Evolutionary conservation across 805 yeast genomes (phyloP).

Genomic region (Monosporozyma yasuniensis): DNA sequence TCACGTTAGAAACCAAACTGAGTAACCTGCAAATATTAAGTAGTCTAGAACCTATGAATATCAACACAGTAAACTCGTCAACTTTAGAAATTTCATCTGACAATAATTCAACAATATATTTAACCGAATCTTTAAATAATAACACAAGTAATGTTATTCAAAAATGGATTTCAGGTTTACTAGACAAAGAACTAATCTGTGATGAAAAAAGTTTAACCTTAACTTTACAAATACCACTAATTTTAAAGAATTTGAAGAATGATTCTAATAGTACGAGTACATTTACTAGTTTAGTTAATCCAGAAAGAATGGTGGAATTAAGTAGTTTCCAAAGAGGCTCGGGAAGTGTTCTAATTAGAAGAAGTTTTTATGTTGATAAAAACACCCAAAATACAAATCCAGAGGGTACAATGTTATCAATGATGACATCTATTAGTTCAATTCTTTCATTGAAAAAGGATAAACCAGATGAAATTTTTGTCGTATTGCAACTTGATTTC

Average conservation of each 20-base stretch:
- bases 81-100: slow-evolving; percentile 12
- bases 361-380: slow-evolving; percentile 11
- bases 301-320: slow-evolving; percentile 14
- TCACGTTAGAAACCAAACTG: slow-evolving; percentile 7
- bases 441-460: slow-evolving; percentile 23
- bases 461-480: slow-evolving; percentile 19
- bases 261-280: slow-evolving; percentile 9
- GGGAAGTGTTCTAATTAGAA: slow-evolving; percentile 18
- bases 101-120: slow-evolving; percentile 7
- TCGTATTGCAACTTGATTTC: slow-evolving; percentile 25
- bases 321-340: slow-evolving; percentile 11
- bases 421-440: slow-evolving; percentile 24
- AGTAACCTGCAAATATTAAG: slow-evolving; percentile 10
- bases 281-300: slow-evolving; percentile 14
- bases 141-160: slow-evolving; percentile 28
- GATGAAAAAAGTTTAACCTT: slow-evolving; percentile 26
- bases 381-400: not conserved
- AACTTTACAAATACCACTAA: slow-evolving; percentile 21
- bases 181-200: slow-evolving; percentile 28
- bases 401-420: slow-evolving; percentile 12
- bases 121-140: slow-evolving; percentile 22
- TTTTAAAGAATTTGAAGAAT: slow-evolving; percentile 5
- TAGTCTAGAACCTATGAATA: slow-evolving; percentile 8
- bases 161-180: slow-evolving; percentile 36
- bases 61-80: slow-evolving; percentile 19